A percentile compares a stretch with the other conserved stretches of the same genome.
Conservation (phyloP, 352 stramenopile species). For the Thalassiosira allenii region DNA sequence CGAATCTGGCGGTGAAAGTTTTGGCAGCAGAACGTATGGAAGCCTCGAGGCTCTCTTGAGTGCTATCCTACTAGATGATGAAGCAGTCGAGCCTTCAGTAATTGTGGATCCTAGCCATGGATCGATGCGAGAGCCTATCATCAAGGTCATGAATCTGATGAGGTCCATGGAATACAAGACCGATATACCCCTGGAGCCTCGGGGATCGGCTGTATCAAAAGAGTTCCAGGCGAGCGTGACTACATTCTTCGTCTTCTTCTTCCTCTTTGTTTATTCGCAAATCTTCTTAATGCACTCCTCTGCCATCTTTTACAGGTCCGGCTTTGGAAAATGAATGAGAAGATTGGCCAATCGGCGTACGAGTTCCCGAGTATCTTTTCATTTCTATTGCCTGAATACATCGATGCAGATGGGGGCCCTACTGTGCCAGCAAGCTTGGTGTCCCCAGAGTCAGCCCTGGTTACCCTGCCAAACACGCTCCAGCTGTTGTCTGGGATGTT, state of each 20-base stretch:
- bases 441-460: conserved; percentile 70
- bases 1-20: conserved; percentile 33
- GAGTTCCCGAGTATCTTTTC: conserved; percentile 77
- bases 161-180: conserved; percentile 66
- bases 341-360: conserved; percentile 52
- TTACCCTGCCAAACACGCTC: conserved; percentile 61
- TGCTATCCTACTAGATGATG: conserved; percentile 76
- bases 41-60: conserved; percentile 70
- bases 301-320: conserved; percentile 34
- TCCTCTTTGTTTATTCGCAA: too few relatives aligned
- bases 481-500: conserved; percentile 76
- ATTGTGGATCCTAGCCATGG: conserved; percentile 66
- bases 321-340: conserved; percentile 52
- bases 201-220: too few relatives aligned
- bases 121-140: conserved; percentile 62
- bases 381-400: conserved; percentile 79
- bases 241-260: too few relatives aligned
- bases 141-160: conserved; percentile 66
- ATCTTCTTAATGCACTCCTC: too few relatives aligned
- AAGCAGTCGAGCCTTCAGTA: conserved; percentile 61
- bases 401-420: conserved; percentile 51
- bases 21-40: conserved; percentile 75
- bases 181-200: conserved; percentile 28
- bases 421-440: conserved; percentile 21
- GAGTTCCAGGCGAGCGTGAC: too few relatives aligned